Percentiles rank a stretch among this genome's conserved stretches.
Evolutionary conservation across 1,284 basidiomycete genomes (phyloP).

Genomic region (Sporisorium iseilematis-ciliati): DNA sequence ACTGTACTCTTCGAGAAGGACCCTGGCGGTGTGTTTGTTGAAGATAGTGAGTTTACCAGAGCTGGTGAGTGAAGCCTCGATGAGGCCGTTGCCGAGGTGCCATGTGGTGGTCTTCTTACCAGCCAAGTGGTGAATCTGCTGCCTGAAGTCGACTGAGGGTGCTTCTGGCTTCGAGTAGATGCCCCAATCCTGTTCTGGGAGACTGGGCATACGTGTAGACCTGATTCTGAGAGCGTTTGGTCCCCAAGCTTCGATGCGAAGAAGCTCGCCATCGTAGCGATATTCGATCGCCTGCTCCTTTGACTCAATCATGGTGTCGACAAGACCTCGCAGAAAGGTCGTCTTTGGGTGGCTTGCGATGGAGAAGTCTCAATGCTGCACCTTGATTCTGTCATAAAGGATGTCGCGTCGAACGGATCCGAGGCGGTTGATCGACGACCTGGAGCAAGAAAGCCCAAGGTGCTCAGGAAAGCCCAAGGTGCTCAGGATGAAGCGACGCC

Average conservation of each 20-base stretch:
- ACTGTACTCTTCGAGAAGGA: conserved; percentile 30
- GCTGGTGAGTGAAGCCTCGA: conserved; percentile 17
- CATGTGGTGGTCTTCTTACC: background rate
- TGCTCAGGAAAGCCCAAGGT: background rate
- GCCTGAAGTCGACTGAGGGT: background rate
- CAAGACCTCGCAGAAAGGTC: background rate
- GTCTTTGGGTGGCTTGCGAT: background rate
- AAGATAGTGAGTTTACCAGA: conserved; percentile 21
- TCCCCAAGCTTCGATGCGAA: conserved; percentile 34
- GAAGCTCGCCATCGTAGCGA: conserved; percentile 19
- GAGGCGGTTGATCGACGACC: background rate
- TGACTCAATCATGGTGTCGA: conserved; percentile 13
- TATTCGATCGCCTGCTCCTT: conserved; percentile 11
- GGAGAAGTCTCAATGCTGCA: background rate
- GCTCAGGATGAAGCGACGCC: background rate
- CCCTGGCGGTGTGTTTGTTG: conserved; percentile 2
- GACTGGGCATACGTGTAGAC: background rate
- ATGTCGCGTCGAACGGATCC: background rate
- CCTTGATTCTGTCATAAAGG: background rate
- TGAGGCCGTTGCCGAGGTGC: conserved; percentile 22
- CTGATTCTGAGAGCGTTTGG: conserved; percentile 28
- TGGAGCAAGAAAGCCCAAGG: background rate
- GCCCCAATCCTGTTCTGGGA: conserved; percentile 25
- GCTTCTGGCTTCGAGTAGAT: conserved; percentile 9
- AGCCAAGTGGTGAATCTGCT: background rate